These are phyloP conservation scores for Lagerstroemia speciosa DNA, from an alignment of 345 rosid species.

Conservation along the genomic window DNA sequence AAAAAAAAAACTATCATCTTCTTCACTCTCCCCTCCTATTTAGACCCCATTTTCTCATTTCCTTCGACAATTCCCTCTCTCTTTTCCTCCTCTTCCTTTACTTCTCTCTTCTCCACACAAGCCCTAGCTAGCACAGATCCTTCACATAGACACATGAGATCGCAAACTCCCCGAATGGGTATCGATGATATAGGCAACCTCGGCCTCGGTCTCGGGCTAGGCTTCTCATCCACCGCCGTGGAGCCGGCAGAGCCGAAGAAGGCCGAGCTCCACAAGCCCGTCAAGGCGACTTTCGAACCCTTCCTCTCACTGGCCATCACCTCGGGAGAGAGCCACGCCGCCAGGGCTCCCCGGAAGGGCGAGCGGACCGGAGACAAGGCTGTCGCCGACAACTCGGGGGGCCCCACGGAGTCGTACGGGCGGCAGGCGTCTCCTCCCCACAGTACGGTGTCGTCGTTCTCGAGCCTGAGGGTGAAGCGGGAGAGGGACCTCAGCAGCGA, in stretches of 20 bases:
- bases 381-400: not conserved
- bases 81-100: not conserved
- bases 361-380: not conserved
- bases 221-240: constrained; percentile 26
- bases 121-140: not conserved
- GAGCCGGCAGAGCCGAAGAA: constrained; percentile 20
- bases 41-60: constrained; percentile 2
- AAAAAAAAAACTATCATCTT: not conserved
- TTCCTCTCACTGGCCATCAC: constrained; percentile 41
- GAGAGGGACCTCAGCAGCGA: constrained; percentile 60
- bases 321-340: constrained; percentile 31
- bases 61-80: constrained; percentile 14
- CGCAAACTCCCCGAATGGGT: constrained; percentile 24
- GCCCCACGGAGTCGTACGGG: not conserved
- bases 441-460: constrained; percentile 44
- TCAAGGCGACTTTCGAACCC: constrained; percentile 26
- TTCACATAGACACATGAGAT: too few relatives aligned
- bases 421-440: constrained; percentile 50
- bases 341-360: not conserved
- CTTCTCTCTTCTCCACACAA: not conserved
- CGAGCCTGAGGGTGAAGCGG: constrained; percentile 41
- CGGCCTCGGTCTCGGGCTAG: constrained; percentile 59
- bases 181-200: constrained; percentile 46
- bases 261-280: constrained; percentile 10
- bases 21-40: not conserved